These are phyloP conservation scores for Epicoccum sorghinum DNA, from an alignment of 2,329 filamentous ascomycete species.

Conservation along the genomic window DNA sequence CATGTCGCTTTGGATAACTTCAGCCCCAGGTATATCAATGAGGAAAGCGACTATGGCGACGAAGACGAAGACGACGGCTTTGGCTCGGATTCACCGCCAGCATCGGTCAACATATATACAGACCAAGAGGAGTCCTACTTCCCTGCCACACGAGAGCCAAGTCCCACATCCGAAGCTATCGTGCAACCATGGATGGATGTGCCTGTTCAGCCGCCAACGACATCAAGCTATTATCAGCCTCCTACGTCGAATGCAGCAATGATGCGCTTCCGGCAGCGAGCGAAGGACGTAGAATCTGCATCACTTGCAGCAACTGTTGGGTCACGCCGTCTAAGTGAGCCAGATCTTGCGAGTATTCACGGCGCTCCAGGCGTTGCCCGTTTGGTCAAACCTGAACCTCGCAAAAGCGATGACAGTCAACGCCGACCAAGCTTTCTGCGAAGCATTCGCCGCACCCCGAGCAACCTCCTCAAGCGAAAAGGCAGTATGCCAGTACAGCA, in stretches of 20 bases:
- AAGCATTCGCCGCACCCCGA: conserved; percentile 47
- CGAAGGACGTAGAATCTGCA: conserved; percentile 59
- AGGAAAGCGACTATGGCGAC: conserved; percentile 46
- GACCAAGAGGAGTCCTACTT: conserved; percentile 40
- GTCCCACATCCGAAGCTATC: conserved; percentile 27
- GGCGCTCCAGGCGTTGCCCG: conserved; percentile 67
- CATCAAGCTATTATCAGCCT: conserved; percentile 53
- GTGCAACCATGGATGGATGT: conserved; percentile 58
- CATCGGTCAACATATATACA: conserved; percentile 37
- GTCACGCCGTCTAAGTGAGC: conserved; percentile 68
- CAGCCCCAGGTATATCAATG: conserved; percentile 50
- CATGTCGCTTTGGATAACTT: conserved; percentile 37
- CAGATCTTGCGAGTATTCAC: conserved; percentile 66
- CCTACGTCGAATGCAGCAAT: conserved; percentile 62
- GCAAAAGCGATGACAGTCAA: conserved; percentile 47
- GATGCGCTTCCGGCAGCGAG: conserved; percentile 56
- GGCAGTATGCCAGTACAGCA: conserved; percentile 44
- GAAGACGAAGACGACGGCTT: conserved; percentile 40
- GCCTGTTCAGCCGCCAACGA: conserved; percentile 42
- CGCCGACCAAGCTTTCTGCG: conserved; percentile 63
- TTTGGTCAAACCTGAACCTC: conserved; percentile 57
- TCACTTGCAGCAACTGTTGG: conserved; percentile 72
- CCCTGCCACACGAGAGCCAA: conserved; percentile 30
- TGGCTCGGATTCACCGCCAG: conserved; percentile 37
- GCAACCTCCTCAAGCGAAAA: conserved; percentile 57